These are phyloP conservation scores for Heliocybe sulcata DNA, from an alignment of 1,284 basidiomycete species.

Conservation along the genomic window DNA sequence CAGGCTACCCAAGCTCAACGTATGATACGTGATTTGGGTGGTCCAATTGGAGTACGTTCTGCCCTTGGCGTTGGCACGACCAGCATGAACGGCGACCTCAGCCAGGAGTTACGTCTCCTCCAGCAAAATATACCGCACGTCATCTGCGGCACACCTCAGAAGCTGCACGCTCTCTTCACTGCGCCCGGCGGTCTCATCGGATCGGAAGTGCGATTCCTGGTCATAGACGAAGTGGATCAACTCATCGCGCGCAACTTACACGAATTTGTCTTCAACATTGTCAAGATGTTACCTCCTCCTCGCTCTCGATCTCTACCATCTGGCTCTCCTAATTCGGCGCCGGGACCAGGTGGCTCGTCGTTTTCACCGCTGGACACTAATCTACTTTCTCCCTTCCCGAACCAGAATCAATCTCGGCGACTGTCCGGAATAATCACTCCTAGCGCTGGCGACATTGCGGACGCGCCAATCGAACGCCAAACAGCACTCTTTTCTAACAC, in stretches of 20 bases:
- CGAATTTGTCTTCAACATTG: constrained; percentile 90
- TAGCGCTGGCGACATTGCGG: constrained; percentile 24
- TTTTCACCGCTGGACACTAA: constrained; percentile 50
- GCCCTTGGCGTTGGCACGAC: constrained; percentile 79
- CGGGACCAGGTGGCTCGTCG: constrained; percentile 18
- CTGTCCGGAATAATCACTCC: constrained; percentile 50
- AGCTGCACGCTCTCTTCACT: constrained; percentile 91
- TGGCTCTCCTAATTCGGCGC: constrained; percentile 27
- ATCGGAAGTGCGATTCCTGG: constrained; percentile 83
- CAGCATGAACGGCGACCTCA: constrained; percentile 57
- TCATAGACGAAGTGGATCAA: constrained; percentile 97
- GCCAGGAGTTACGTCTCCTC: constrained; percentile 74
- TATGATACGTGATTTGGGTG: constrained; percentile 92
- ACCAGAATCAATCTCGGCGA: constrained; percentile 41
- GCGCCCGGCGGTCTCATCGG: constrained; percentile 68
- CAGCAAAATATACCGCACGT: constrained; percentile 92
- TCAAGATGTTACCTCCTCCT: constrained; percentile 82
- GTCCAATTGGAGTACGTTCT: constrained; percentile 84
- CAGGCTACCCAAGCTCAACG: constrained; percentile 98
- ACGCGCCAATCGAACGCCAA: constrained; percentile 69
- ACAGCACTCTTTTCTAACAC: constrained; percentile 96
- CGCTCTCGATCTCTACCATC: constrained; percentile 56
- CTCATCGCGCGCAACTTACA: constrained; percentile 94
- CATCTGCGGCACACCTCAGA: constrained; percentile 95
- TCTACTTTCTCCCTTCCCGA: constrained; percentile 43